phyloP scores from a whole-genome alignment of 768 basidiomycete species.

The Lactifluus hygrophoroides region DNA sequence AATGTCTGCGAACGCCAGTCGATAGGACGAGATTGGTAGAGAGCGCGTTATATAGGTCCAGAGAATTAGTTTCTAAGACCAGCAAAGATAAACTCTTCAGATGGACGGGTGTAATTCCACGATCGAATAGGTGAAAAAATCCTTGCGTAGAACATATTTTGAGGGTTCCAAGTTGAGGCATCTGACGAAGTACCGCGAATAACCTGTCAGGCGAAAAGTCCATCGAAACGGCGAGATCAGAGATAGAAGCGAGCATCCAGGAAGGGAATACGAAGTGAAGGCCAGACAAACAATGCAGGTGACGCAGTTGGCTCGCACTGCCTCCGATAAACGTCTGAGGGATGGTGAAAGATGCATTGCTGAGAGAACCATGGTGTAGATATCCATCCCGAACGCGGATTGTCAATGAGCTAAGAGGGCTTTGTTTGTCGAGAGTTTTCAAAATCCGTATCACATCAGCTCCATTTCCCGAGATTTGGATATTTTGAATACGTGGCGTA shows the following conservation, averaged over 20 bases:
- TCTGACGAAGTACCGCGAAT: not conserved
- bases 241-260: not conserved
- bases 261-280: slow-evolving; percentile 1
- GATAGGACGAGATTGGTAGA: not conserved
- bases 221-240: not conserved
- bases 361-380: not conserved
- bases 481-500: not conserved
- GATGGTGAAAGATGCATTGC: not conserved
- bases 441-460: not conserved
- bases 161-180: not conserved
- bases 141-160: not conserved
- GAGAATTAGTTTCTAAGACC: not conserved
- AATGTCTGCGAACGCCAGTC: not conserved
- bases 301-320: not conserved
- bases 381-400: not conserved
- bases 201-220: not conserved
- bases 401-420: not conserved
- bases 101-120: not conserved
- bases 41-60: not conserved
- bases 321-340: slow-evolving; percentile 1
- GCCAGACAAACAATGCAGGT: slow-evolving; percentile 1
- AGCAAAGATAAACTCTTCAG: not conserved
- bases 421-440: slow-evolving; percentile 1
- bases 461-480: not conserved
- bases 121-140: not conserved